A percentile compares a stretch with the other conserved stretches of the same genome.
These are phyloP conservation scores for Fusarium transvaalense DNA, from an alignment of 2,329 filamentous ascomycete genomes.

Conservation along the genomic window DNA sequence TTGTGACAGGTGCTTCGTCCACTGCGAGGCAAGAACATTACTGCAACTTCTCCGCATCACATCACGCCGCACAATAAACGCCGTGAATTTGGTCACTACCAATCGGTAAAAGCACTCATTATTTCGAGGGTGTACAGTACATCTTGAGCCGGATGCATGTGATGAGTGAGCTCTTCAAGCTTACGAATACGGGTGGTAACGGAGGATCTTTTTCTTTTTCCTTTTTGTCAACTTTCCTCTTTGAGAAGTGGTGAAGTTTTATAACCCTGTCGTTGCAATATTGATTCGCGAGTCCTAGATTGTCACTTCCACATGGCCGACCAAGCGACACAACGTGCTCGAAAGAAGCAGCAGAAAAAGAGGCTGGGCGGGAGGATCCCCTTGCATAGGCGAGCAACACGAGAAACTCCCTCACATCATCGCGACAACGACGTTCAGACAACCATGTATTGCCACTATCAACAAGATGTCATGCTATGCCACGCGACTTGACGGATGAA, in stretches of 20 bases:
- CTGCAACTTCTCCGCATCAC: conserved; percentile 35
- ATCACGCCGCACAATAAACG: conserved; percentile 32
- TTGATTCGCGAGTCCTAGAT: conserved; percentile 22
- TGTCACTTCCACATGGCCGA: neutral
- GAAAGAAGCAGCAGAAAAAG: conserved; percentile 1
- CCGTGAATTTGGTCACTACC: conserved; percentile 33
- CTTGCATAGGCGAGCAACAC: conserved; percentile 40
- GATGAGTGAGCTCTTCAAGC: conserved; percentile 32
- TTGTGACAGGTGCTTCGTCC: conserved; percentile 41
- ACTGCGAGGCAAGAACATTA: conserved; percentile 21
- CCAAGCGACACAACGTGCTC: conserved; percentile 4
- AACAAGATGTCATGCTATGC: conserved; percentile 21
- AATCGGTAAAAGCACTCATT: conserved; percentile 24
- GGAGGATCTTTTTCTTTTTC: conserved; percentile 22
- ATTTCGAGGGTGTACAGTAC: conserved; percentile 23
- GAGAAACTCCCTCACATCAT: conserved; percentile 26
- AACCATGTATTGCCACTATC: conserved; percentile 30
- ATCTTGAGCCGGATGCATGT: conserved; percentile 19
- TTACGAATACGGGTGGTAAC: conserved; percentile 36
- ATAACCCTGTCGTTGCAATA: conserved; percentile 22
- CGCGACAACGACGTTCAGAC: conserved; percentile 8
- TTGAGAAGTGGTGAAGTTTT: conserved; percentile 18
- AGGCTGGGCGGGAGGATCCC: conserved; percentile 17
- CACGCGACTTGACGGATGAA: conserved; percentile 25
- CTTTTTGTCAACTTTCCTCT: conserved; percentile 32